These are phyloP conservation scores for Volvox reticuliferus DNA, from an alignment of 139 green algal genomes.

Conservation along the genomic window DNA sequence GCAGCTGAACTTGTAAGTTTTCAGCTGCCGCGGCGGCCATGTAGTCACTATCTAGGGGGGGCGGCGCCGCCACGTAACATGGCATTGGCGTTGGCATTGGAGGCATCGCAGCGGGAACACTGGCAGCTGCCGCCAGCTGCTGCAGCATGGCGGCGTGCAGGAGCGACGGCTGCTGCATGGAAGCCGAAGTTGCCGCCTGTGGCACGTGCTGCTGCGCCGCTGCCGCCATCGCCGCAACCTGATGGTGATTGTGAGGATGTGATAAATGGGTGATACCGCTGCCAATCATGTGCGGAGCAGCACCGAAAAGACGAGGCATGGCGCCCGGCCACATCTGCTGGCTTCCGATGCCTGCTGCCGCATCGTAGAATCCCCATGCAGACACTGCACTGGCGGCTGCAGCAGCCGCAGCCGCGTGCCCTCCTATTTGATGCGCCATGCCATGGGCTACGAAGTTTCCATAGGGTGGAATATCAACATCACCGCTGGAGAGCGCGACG, in stretches of 20 bases:
- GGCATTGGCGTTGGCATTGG: background rate
- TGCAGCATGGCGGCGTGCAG: constrained; percentile 36
- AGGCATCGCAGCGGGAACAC: background rate
- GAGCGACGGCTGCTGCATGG: constrained; percentile 13
- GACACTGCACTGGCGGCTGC: background rate
- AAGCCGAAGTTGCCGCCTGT: background rate
- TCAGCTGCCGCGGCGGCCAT: constrained; percentile 36
- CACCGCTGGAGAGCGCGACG: background rate
- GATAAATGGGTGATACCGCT: background rate
- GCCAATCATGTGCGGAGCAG: background rate
- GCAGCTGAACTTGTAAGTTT: constrained; percentile 35
- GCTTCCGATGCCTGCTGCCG: background rate
- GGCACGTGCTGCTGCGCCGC: background rate
- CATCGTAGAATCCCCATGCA: constrained; percentile 34
- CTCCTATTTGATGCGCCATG: constrained; percentile 11
- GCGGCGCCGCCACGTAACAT: background rate
- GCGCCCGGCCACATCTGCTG: constrained; percentile 25
- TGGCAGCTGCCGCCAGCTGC: constrained; percentile 35
- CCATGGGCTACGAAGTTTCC: background rate
- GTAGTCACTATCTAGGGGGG: background rate
- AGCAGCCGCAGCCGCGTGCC: background rate
- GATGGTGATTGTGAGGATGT: background rate
- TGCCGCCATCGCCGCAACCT: background rate
- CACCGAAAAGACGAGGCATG: constrained; percentile 4
- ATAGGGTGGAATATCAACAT: constrained; percentile 26